Conservation (phyloP, 1,284 basidiomycete genomes). For the Schizopora paradoxa region DNA sequence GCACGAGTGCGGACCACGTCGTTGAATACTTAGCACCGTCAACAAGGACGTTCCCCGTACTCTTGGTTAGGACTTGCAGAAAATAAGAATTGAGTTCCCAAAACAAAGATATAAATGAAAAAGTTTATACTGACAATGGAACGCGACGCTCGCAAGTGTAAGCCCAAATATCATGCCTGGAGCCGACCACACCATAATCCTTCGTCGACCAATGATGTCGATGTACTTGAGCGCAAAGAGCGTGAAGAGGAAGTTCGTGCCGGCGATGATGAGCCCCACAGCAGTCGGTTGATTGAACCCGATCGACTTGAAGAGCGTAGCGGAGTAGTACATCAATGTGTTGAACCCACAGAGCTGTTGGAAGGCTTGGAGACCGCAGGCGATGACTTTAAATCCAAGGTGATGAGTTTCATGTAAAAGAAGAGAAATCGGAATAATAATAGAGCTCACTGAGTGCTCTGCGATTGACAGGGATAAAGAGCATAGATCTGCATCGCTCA, state of each 20-base stretch:
- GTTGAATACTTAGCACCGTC: slow-evolving; percentile 60
- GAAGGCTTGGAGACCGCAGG: slow-evolving; percentile 75
- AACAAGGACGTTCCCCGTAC: slow-evolving; percentile 62
- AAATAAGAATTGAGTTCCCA: background rate
- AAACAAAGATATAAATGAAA: background rate
- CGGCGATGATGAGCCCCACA: slow-evolving; percentile 72
- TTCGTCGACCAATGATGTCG: slow-evolving; percentile 71
- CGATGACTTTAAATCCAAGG: slow-evolving; percentile 47
- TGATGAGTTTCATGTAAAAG: background rate
- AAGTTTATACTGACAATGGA: slow-evolving; percentile 57
- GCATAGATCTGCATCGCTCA: slow-evolving; percentile 50
- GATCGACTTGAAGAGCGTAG: slow-evolving; percentile 74
- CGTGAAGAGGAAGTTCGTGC: slow-evolving; percentile 80
- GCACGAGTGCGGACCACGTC: slow-evolving; percentile 63
- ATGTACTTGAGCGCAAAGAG: slow-evolving; percentile 79
- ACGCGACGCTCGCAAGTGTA: slow-evolving; percentile 65
- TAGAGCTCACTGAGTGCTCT: slow-evolving; percentile 59
- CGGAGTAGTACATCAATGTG: slow-evolving; percentile 69
- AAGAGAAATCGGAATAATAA: background rate
- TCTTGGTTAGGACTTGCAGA: slow-evolving; percentile 55
- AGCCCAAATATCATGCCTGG: slow-evolving; percentile 77
- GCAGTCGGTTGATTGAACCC: slow-evolving; percentile 80
- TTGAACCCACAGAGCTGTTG: slow-evolving; percentile 77
- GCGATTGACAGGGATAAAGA: slow-evolving; percentile 55
- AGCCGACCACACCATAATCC: slow-evolving; percentile 71